Conservation (phyloP, 441 rosid genomes). For the Populus hybrid region DNA sequence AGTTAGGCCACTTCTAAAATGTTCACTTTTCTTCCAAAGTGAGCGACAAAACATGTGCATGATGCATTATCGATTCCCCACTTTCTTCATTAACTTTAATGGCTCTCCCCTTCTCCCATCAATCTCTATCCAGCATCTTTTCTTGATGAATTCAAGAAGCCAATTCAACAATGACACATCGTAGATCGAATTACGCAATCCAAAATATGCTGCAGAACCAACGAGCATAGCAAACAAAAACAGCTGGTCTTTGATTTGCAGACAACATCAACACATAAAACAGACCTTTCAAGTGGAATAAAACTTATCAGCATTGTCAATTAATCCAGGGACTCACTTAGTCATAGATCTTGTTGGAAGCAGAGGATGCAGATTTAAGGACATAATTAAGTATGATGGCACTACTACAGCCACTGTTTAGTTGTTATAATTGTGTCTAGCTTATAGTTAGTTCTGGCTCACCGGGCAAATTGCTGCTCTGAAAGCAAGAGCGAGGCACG, state of each 20-base stretch:
- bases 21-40: not conserved
- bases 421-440: not conserved
- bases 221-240: no score
- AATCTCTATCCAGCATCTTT: not conserved
- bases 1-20: not conserved
- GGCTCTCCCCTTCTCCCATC: not conserved
- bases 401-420: not conserved
- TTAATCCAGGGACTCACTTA: no score
- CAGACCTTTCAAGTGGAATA: no score
- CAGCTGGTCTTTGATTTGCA: no score
- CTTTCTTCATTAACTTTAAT: not conserved
- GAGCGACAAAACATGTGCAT: not conserved
- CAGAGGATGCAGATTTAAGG: no score
- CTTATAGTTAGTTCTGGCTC: not conserved
- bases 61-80: not conserved
- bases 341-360: no score
- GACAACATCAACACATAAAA: no score
- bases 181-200: no score
- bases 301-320: no score
- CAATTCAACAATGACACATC: not conserved
- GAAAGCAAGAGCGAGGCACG: not conserved
- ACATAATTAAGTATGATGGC: no score
- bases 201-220: no score
- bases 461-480: not conserved
- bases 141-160: not conserved